Conservation (phyloP, 768 basidiomycete genomes). For the Lactarius sanguifluus region DNA sequence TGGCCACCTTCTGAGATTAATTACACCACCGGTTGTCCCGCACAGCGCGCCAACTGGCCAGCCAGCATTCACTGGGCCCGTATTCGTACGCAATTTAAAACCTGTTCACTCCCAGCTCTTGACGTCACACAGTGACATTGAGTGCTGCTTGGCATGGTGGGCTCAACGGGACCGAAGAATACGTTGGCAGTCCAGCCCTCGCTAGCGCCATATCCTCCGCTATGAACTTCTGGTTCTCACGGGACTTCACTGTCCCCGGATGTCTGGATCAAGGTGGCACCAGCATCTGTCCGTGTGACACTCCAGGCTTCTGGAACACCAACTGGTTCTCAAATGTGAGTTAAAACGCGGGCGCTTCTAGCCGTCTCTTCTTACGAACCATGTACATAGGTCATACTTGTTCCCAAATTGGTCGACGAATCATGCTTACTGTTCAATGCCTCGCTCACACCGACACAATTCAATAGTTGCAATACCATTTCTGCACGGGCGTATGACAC, state of each 20-base stretch:
- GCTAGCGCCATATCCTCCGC: conserved; percentile 30
- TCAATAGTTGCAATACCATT: conserved; percentile 23
- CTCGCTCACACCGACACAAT: conserved; percentile 22
- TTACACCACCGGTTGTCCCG: conserved; percentile 37
- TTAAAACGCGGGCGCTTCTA: background rate
- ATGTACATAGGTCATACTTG: conserved; percentile 25
- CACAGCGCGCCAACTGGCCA: conserved; percentile 41
- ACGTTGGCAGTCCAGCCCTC: conserved; percentile 22
- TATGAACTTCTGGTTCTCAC: conserved; percentile 37
- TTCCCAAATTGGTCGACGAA: conserved; percentile 25
- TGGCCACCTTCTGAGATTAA: conserved; percentile 33
- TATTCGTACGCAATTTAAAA: conserved; percentile 26
- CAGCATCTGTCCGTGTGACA: conserved; percentile 34
- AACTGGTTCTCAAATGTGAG: conserved; percentile 31
- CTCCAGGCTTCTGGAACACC: conserved; percentile 32
- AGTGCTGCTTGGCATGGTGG: conserved; percentile 33
- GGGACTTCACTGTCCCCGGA: conserved; percentile 33
- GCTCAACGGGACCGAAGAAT: conserved; percentile 22
- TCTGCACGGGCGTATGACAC: conserved; percentile 27
- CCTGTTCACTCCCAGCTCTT: background rate
- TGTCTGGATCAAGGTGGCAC: conserved; percentile 35
- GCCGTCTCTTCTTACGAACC: background rate
- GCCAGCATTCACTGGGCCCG: conserved; percentile 35
- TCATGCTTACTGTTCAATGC: conserved; percentile 28
- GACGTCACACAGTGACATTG: conserved; percentile 27